These are phyloP conservation scores for Globisporangium spinosum DNA, from an alignment of 352 stramenopile species.

Conservation along the genomic window DNA sequence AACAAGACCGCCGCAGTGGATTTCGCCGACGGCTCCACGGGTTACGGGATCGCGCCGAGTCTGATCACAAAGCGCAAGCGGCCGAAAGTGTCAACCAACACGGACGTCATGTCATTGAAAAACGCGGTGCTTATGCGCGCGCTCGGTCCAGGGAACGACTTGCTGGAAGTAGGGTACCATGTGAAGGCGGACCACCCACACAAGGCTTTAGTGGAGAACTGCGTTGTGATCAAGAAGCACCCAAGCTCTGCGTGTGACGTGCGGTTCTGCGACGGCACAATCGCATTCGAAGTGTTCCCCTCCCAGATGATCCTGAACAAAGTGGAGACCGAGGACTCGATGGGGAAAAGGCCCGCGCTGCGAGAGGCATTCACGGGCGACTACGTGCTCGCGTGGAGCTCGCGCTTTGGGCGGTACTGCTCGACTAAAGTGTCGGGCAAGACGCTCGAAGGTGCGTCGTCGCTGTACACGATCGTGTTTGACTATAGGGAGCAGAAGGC, in stretches of 20 bases:
- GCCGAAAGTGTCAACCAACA: conserved; percentile 31
- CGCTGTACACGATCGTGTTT: conserved; percentile 57
- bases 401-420: conserved; percentile 65
- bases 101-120: conserved; percentile 65
- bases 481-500: conserved; percentile 66
- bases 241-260: conserved; percentile 58
- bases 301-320: conserved; percentile 77
- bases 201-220: conserved; percentile 56
- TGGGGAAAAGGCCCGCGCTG: conserved; percentile 14
- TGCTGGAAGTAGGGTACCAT: conserved; percentile 66
- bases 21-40: conserved; percentile 71
- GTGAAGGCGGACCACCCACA: conserved; percentile 70
- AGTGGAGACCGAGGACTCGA: conserved; percentile 9
- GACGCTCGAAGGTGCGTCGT: conserved; percentile 21
- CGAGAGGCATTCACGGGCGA: conserved; percentile 36
- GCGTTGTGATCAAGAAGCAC: conserved; percentile 66
- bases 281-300: conserved; percentile 70
- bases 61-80: conserved; percentile 62
- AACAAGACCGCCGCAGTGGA: conserved; percentile 71
- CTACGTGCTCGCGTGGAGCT: conserved; percentile 72
- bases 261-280: conserved; percentile 73
- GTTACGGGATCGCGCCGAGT: conserved; percentile 54
- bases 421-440: conserved; percentile 44
- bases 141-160: conserved; percentile 16
- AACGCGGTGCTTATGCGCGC: conserved; percentile 76